Base-by-base conservation (phyloP, 345 rosid species). In the Salix caprea region DNA sequence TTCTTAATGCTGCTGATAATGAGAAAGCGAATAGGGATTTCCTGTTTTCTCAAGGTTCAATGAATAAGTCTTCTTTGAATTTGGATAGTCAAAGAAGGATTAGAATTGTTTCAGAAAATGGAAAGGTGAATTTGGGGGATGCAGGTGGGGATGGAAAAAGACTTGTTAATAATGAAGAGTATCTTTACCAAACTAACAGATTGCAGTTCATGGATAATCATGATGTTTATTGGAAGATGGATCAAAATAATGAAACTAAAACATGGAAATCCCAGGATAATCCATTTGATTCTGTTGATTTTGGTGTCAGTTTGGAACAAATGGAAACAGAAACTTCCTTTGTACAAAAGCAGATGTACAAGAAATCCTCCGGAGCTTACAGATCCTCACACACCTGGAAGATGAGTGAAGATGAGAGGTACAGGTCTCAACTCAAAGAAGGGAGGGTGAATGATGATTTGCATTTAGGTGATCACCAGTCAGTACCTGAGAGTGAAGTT, bases 261-360 rank as follows among this genome's bases (percentile, higher is more conserved):
- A 77, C 69, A 36, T 69, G 75, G 85, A 77, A 79, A 69, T 81
- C 82, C 54, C 66, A 44, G 77, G 84, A 84, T n/a, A 85, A 81
- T 77, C 37, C 39, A 81, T 79, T 76, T 73, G 83, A 85, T 77
- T 81, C 86, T 69, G 60, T 71, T 11, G 88, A 86, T 78, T 73
- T 82, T 58, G 68, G 80, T 65, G 82, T 84, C 60, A 80, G 80
- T 65, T 80, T 78, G 75, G 74, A 74, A 67, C 73, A 77, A 62
- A 65, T 30, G 32, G 80, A 86, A 75, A 79, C 85, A 75, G 85
- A 85, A 60, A 72, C 87, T 82, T 85, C 87, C 54, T 80, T 83
- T 77, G 62, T 72, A 26, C 82, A 80, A 48, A 83, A 84, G 75
- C 78, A 76, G 74, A 67, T 77, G 75, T 79, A 60, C 48, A 77